Evolutionary conservation across 345 rosid genomes (phyloP), one percentile per base, ranked within the genome.

Genomic region (Camelina sativa): DNA sequence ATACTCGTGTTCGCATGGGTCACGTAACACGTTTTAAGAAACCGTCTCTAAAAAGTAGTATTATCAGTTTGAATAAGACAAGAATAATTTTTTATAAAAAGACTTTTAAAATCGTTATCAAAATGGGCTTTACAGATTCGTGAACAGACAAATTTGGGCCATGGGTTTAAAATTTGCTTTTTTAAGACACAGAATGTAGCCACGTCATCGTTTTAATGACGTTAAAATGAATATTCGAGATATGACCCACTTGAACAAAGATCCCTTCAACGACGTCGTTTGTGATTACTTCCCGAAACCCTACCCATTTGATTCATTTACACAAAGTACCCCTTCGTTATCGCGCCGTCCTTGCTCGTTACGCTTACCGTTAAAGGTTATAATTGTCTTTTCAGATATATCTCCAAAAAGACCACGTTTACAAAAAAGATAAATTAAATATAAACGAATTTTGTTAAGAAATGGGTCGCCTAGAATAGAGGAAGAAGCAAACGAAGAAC

Each of bases 111-210:
- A 65, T 65, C 43, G 63, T 50, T 65, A 25, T 52, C 37, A 41
- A 51, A 65, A 59, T 66, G 81, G 81, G 77, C 77, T 72, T 78
- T 78, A 66, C 37, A 59, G 69, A 72, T 65, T 78, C 65, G 44
- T 52, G 64, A 78, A 60, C 23, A 78, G 77, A 60, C 72, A 46
- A 76, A 63, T 64, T 28, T 77, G 81, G 69, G 76, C 64, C 69
- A 65, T 11, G 25, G 51, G 54, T 70, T 16, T 4, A 50, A 17
- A 7, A n/a, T 28, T 48, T 48, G 47, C 40, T 59, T 67, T 28
- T 47, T 67, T 47, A 54, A 41, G 53, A 53, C 74, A 25, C 19
- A 30, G 8, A 32, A 73, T 53, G 47, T 59, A 17, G 74, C 74
- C 81, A 78, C 74, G 81, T 73, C 46, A 40, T 11, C n/a, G 12